A percentile compares a stretch with the other conserved stretches of the same genome.
Evolutionary conservation across 164 flowering plant genomes (phyloP).

Genomic region (Nelumbo lutea): DNA sequence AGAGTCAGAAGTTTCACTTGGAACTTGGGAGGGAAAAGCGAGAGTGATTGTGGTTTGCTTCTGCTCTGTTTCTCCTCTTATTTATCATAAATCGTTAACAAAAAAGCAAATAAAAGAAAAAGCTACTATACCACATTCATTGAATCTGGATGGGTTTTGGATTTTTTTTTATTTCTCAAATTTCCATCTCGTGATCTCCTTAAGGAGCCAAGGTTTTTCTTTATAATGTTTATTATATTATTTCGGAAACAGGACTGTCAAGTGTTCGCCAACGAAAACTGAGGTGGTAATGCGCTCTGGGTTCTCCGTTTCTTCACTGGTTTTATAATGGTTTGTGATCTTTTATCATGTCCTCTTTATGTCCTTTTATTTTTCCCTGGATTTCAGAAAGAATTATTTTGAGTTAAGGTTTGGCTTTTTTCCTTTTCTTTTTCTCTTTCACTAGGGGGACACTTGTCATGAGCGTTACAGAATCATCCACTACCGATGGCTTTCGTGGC

Average conservation of each 20-base stretch:
- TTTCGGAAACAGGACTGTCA: background rate
- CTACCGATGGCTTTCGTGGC: background rate
- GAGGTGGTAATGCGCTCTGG: background rate
- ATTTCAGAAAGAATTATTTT: no score
- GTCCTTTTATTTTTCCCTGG: no score
- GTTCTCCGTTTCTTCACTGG: no score
- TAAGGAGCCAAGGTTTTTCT: no score
- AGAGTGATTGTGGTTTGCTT: no score
- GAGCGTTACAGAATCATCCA: background rate
- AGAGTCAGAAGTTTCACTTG: no score
- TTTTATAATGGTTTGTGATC: no score
- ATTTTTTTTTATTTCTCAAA: background rate
- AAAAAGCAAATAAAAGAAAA: background rate
- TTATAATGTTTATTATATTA: background rate
- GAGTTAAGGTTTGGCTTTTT: background rate
- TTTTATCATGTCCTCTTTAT: no score
- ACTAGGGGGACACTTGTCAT: background rate
- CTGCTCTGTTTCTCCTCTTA: no score
- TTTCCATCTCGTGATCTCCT: background rate
- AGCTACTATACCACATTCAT: background rate
- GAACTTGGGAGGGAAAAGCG: no score
- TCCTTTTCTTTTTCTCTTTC: no score
- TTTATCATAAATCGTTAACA: no score
- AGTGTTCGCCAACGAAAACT: background rate
- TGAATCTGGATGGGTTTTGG: background rate